These are phyloP conservation scores for Penicillium alfredii DNA, from an alignment of 495 filamentous ascomycete genomes.

Conservation along the genomic window DNA sequence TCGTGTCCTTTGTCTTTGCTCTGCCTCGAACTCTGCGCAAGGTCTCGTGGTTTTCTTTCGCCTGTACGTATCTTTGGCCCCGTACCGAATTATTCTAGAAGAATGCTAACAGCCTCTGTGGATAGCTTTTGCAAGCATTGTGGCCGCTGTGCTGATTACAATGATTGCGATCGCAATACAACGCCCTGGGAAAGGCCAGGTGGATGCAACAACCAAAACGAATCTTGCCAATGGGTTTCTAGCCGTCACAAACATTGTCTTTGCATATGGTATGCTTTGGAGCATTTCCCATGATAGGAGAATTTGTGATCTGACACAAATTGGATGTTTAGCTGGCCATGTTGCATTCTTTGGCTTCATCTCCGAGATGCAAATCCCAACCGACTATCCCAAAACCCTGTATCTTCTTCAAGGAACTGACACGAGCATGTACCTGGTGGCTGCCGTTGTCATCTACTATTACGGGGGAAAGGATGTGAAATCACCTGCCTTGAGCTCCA, in stretches of 20 bases:
- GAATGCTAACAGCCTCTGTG: neutral
- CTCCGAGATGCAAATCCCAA: slow-evolving; percentile 57
- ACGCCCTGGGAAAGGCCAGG: slow-evolving; percentile 10
- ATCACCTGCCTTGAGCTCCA: slow-evolving; percentile 59
- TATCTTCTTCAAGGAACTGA: slow-evolving; percentile 49
- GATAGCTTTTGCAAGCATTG: slow-evolving; percentile 3
- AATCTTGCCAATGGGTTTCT: slow-evolving; percentile 13
- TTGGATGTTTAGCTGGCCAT: slow-evolving; percentile 44
- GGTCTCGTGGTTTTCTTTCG: slow-evolving; percentile 52
- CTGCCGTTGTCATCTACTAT: slow-evolving; percentile 44
- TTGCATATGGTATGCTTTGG: slow-evolving; percentile 24
- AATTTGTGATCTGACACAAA: neutral
- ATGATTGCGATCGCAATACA: slow-evolving; percentile 55
- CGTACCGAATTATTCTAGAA: neutral
- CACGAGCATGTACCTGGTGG: slow-evolving; percentile 48
- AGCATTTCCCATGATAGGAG: neutral
- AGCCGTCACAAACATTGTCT: slow-evolving; percentile 21
- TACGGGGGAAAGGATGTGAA: slow-evolving; percentile 55
- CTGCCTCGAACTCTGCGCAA: slow-evolving; percentile 55
- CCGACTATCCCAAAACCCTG: slow-evolving; percentile 53
- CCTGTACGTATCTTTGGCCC: slow-evolving; percentile 21
- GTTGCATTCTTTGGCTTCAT: slow-evolving; percentile 63
- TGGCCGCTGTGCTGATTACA: slow-evolving; percentile 58
- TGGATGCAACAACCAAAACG: slow-evolving; percentile 12
- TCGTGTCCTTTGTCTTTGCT: slow-evolving; percentile 53